Evolutionary conservation across 306 rosid genomes (phyloP), one percentile per base, ranked within the genome.

Genomic region (Vicia sativa): DNA sequence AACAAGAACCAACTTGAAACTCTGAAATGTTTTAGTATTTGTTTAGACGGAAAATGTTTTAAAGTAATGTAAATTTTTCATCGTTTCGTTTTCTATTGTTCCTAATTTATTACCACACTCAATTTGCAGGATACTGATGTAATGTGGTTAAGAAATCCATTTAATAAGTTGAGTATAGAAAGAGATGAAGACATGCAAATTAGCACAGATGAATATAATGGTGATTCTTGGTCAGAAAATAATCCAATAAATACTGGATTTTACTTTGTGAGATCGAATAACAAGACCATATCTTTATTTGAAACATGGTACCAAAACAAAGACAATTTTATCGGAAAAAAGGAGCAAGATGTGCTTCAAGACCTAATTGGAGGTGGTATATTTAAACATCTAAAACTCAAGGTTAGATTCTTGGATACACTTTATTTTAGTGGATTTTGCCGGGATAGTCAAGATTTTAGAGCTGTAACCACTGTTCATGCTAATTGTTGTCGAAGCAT

Each of bases 111-210:
- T 21, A 21, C 23, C 23, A 21, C 23, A 21, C 23, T 21, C 2
- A 21, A 21, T 18, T 16, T 11, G 14, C 65, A 91, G 96, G 98
- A 92, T 14, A 87, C 80, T 1, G 98, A 92, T 65, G 81, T 92
- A 43, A 58, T 89, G 89, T 92, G 98, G 98, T 65, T 92, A 19
- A 83, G 98, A 75, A 63, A 89, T n/a, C 96, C 96, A 10, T 83
- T 87, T 62, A 8, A 9, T 54, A 84, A 25, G 49, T 75, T 89
- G 18, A 92, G 87, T 66, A 83, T 29, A 62, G 6, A 73, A 87
- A 38, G 81, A 81, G 48, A 82, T 0, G 87, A 84, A 35, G 98
- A 92, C 25, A 18, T 92, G 0, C 96, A 92, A 76, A 86, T 89
- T 0, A 92, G 96, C 70, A 81, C 87, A 0, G 96, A 92, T 44